Evolutionary conservation across 768 basidiomycete species (phyloP), one percentile per base, ranked within the genome.

Genomic region (Boletellus ananas): DNA sequence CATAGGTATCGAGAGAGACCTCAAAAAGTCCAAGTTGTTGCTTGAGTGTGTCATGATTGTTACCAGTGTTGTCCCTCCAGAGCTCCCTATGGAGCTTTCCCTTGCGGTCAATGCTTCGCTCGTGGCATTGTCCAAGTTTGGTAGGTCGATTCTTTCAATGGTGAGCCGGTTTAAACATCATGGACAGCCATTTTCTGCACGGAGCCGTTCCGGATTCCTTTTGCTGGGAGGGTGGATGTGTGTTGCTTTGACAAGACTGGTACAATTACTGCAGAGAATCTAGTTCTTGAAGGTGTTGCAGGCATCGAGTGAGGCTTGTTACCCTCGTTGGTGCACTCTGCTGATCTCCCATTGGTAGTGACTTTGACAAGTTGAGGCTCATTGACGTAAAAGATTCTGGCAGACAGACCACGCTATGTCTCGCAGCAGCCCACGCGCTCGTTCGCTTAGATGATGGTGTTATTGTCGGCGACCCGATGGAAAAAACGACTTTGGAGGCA

Each of bases 211-310:
- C 83, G 96, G 18, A 99, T 98, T 54, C 94, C 96, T 0, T 90
- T 75, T 54, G 96, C 96, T 6, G 96, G 96, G 6, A 81, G 93
- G 18, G 94, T 98, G 3, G 96, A 99, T 59, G 87, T 98, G 14
- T 99, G 96, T 70, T 98, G 96, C 70, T 98, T 99, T 59, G 96
- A 99, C 71, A 99, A 99, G 78, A 99, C 96, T 0, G 96, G 95
- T 20, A 98, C 96, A 0, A 97, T 99, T 58, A 99, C 96, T 0
- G 92, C 92, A 0, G 94, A 97, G 67, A 87, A 94, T 65, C 72
- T 98, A 12, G 93, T 97, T 8, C 77, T 98, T 1, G 94, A 99
- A 65, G 96, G 96, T 47, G 80, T 99, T 36, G 90, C 80, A 23
- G 96, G 94, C 45, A 78, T 96, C 39, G 80, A 92, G 94, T 97